Base-by-base conservation (phyloP, 176 grass and related monocot species). In the Echinochloa phyllopogon region DNA sequence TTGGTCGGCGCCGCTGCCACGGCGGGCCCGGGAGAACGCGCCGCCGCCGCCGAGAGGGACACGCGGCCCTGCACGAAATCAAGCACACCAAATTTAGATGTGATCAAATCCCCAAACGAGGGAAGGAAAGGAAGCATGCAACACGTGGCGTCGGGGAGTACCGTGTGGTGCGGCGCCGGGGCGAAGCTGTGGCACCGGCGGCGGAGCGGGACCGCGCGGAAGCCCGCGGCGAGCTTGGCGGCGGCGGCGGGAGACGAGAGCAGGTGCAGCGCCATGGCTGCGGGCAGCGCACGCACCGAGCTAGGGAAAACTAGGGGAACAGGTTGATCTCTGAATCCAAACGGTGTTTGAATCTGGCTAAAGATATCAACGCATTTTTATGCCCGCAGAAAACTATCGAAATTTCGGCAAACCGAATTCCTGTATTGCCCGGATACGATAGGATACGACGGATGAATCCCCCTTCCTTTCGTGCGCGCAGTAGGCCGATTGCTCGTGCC, bases 161-260 rank as follows among this genome's bases (percentile, higher is more conserved):
- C 61, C 24, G 24, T 14, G 36, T 12, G 49, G 79, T 68, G 78
- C 37, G 27, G 20, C 3, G 77, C 45, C 6, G 18, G 64, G 29
- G 44, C 20, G 18, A 8, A 66, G 3, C 5, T 12, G 11, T 16
- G 51, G 50, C 59, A 0, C 48, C 12, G 37, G 39, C 12, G 37
- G 39, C 59, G 37, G 85, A 29, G 69, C 48, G 78, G 56, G 57
- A 44, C 16, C 13, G 42, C 41, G 42, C 63, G 66, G 5, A 23
- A 5, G 39, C 18, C 76, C 29, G 14, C 20, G 15, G 15, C 18
- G 10, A 74, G 24, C 12, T 75, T 39, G 43, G 27, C 57, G 69
- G 85, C 78, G 55, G 70, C 50, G 20, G 86, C 49, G 41, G 86
- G 57, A 55, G 56, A 75, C n/a, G 41, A 58, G 39, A 47, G 65